Conservation (phyloP, 2,329 filamentous ascomycete species). For the Aspergillus tanneri region DNA sequence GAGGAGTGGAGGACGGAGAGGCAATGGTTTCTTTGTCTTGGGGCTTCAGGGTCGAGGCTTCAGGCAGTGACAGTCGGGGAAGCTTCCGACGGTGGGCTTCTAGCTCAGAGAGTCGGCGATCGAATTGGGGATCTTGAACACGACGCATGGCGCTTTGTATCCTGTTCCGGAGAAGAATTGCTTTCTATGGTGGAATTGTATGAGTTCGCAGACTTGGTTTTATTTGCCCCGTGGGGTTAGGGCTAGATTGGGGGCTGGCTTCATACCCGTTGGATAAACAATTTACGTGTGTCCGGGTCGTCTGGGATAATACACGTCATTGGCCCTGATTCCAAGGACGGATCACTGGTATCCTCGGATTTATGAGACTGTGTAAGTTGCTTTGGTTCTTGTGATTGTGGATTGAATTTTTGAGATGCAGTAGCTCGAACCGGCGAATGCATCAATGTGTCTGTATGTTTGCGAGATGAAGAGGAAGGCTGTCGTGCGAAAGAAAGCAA, state of each 20-base stretch:
- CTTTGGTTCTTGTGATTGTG: constrained; percentile 22
- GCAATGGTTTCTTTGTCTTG: background rate
- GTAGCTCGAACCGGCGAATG: constrained; percentile 8
- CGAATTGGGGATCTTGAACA: constrained; percentile 39
- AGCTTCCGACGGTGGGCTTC: constrained; percentile 42
- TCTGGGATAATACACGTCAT: constrained; percentile 28
- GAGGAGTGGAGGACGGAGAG: constrained; percentile 1
- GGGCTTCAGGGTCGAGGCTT: background rate
- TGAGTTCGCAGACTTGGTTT: background rate
- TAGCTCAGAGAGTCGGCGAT: constrained; percentile 42
- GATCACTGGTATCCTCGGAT: background rate
- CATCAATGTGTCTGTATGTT: constrained; percentile 21
- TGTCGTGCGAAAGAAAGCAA: background rate
- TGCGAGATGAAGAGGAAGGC: background rate
- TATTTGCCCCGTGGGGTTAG: background rate
- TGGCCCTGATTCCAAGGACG: constrained; percentile 8
- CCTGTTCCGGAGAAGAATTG: constrained; percentile 37
- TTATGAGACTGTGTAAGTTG: constrained; percentile 12
- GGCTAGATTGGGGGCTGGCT: constrained; percentile 7
- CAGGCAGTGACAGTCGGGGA: constrained; percentile 28
- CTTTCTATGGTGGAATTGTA: constrained; percentile 35
- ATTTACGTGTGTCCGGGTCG: constrained; percentile 38
- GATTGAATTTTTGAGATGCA: constrained; percentile 12
- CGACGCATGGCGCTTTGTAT: constrained; percentile 44
- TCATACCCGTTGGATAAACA: constrained; percentile 42